Conservation (phyloP, 768 basidiomycete species). For the Scleroderma bovista region DNA sequence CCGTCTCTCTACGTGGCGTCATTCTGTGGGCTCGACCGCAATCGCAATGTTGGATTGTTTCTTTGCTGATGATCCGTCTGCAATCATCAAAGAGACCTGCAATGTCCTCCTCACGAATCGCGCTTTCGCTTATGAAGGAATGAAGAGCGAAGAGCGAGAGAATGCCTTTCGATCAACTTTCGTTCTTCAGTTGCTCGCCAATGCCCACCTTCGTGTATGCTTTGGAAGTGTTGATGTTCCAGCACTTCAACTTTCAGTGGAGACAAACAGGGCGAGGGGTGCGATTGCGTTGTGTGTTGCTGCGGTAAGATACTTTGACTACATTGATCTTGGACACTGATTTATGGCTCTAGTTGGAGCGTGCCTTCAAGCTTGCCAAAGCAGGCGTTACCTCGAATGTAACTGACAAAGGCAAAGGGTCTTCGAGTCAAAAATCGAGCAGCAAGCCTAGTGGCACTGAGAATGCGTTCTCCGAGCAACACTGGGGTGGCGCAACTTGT, state of each 20-base stretch:
- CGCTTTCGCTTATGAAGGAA: not conserved
- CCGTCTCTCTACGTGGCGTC: not conserved
- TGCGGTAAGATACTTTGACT: not conserved
- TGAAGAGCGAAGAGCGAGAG: not conserved
- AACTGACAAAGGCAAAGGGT: not conserved
- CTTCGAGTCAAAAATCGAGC: not conserved
- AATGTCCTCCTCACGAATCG: not conserved
- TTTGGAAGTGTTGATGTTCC: not conserved
- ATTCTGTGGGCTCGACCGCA: not conserved
- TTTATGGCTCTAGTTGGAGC: not conserved
- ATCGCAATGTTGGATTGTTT: not conserved
- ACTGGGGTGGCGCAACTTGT: not conserved
- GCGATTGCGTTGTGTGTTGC: not conserved
- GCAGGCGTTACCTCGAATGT: not conserved
- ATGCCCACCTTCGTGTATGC: not conserved
- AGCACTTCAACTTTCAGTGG: not conserved
- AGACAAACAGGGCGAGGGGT: not conserved
- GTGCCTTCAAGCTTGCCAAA: not conserved
- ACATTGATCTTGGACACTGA: not conserved
- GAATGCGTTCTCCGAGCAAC: not conserved
- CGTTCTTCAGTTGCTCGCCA: not conserved
- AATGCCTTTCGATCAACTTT: not conserved
- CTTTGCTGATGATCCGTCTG: not conserved
- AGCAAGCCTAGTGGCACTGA: not conserved
- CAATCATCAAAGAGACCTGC: not conserved